phyloP scores from a whole-genome alignment of 2,329 filamentous ascomycete species.

The Paramyrothecium roridum region DNA sequence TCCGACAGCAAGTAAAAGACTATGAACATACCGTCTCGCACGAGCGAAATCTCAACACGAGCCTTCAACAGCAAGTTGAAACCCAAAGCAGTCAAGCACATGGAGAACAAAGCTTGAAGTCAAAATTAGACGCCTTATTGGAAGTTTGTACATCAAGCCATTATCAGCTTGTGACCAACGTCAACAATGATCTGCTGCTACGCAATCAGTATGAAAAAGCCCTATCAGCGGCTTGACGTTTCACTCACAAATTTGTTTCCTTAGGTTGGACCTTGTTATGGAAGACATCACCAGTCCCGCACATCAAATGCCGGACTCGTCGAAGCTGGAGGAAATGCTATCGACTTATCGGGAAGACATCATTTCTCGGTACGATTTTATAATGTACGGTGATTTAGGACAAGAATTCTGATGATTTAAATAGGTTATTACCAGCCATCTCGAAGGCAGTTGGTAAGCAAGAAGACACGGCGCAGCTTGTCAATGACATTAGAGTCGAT shows the following conservation, averaged over 20 bases:
- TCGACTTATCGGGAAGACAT: constrained; percentile 11
- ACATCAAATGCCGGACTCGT: not conserved
- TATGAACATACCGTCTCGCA: constrained; percentile 11
- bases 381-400: too few species aligned
- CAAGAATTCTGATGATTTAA: not conserved
- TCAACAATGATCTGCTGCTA: not conserved
- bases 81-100: not conserved
- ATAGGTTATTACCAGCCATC: too few species aligned
- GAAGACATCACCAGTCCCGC: constrained; percentile 3
- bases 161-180: not conserved
- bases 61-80: constrained; percentile 10
- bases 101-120: not conserved
- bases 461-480: too few species aligned
- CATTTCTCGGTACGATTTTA: constrained; percentile 10
- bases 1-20: constrained; percentile 13
- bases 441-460: too few species aligned
- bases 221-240: not conserved
- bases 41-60: constrained; percentile 3
- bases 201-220: not conserved
- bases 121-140: not conserved
- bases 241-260: not conserved
- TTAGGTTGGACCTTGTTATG: constrained; percentile 10
- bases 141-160: not conserved
- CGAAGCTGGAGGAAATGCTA: constrained; percentile 6
- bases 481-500: too few species aligned